Evolutionary conservation across 495 filamentous ascomycete species (phyloP), one percentile per base, ranked within the genome.

Genomic region (Viridothelium virens): DNA sequence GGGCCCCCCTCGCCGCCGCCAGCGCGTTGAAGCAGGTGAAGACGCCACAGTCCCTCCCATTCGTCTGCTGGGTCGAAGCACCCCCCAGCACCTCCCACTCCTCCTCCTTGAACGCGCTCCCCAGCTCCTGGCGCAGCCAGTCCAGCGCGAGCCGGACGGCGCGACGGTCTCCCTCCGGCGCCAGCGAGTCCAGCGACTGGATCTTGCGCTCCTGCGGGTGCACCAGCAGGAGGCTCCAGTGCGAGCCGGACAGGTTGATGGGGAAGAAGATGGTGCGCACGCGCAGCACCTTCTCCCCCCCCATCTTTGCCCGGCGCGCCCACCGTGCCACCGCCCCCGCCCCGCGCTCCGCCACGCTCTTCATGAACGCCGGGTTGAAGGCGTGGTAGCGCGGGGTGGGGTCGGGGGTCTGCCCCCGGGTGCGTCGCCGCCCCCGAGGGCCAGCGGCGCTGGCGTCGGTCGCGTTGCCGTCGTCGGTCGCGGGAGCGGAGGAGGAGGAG

Each of bases 351-450:
- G 71, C 71, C 11, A 89, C 78, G 11, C 78, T 85, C 1, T 78
- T 78, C 72, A 85, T 91, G 71, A 91, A 91, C 65, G 85, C 89
- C 0, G 84, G 85, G 34, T 84, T 87, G 63, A 91, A 85, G 1
- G 86, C 86, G 66, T 87, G 82, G 66, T 84, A 87, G 48, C 82
- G 85, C 0, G 89, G 89, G 7, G 78, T 74, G 31, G 79, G 25
- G 25, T 25, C 25, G 25, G 25, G 25, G 25, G 25, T 25, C 25
- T 25, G 25, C 25, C 25, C 25, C 25, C 25, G 25, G 25, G 25
- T 25, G 25, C 25, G 25, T 25, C 25, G 25, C 25, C 25, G 25
- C 25, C 25, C 25, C 25, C 25, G 25, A 25, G 25, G 25, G 25
- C 25, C 25, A 25, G 25, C 25, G 25, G 25, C 25, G 1, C 25